phyloP scores from a whole-genome alignment of 2,329 filamentous ascomycete genomes.

The Alternaria brassicae region DNA sequence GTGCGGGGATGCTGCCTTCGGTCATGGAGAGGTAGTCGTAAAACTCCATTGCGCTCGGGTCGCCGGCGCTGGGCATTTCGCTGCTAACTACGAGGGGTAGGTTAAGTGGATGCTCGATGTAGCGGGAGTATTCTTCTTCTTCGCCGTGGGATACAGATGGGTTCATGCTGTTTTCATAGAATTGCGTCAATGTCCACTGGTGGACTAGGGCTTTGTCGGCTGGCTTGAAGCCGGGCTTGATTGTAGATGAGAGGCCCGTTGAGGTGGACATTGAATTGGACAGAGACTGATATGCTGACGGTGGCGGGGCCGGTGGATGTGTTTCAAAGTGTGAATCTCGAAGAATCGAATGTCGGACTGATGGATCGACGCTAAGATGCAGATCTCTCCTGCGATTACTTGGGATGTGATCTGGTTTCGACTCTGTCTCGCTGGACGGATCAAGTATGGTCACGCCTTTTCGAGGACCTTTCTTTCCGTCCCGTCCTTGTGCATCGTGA shows the following conservation, averaged over 20 bases:
- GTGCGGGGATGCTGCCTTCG: constrained; percentile 28
- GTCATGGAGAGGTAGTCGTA: constrained; percentile 76
- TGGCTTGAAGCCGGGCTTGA: constrained; percentile 53
- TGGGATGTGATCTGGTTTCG: constrained; percentile 28
- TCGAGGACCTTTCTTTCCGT: constrained; percentile 66
- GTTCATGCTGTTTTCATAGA: constrained; percentile 84
- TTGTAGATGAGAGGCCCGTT: constrained; percentile 34
- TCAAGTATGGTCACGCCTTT: constrained; percentile 76
- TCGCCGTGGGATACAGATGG: constrained; percentile 80
- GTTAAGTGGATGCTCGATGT: constrained; percentile 86
- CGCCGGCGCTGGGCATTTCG: constrained; percentile 63
- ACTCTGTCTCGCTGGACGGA: constrained; percentile 56
- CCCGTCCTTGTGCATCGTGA: constrained; percentile 63
- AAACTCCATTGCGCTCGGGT: constrained; percentile 69
- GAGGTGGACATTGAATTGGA: constrained; percentile 40
- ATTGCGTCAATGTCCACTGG: constrained; percentile 87
- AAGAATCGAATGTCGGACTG: constrained; percentile 53
- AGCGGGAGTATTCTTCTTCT: constrained; percentile 84
- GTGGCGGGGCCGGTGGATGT: constrained; percentile 28
- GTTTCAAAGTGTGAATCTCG: constrained; percentile 50
- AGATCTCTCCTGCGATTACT: constrained; percentile 29
- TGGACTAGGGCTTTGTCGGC: constrained; percentile 81
- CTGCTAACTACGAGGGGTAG: constrained; percentile 81
- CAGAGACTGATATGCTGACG: constrained; percentile 34
- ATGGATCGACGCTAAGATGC: constrained; percentile 38